phyloP scores from a whole-genome alignment of 768 basidiomycete species.

The Trametes elegans region DNA sequence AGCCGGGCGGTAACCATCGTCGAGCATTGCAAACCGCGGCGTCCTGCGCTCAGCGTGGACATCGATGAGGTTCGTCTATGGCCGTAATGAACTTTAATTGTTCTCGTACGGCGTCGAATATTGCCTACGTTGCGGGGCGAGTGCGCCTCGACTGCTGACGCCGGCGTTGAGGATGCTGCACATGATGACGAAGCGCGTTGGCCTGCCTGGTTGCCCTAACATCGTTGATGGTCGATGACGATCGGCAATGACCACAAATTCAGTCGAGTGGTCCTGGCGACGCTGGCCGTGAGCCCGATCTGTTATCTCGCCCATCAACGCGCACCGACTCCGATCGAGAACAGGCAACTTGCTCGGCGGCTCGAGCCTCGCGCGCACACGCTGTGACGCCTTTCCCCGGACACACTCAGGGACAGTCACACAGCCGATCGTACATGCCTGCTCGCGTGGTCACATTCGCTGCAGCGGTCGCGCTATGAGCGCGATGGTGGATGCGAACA shows the following conservation, averaged over 20 bases:
- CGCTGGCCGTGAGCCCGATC: slow-evolving; percentile 4
- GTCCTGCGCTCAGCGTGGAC: slow-evolving; percentile 3
- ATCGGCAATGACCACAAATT: slow-evolving; percentile 20
- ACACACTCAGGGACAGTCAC: neutral
- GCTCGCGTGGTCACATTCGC: neutral
- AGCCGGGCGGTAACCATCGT: slow-evolving; percentile 1
- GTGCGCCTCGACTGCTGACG: slow-evolving; percentile 1
- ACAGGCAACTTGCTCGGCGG: slow-evolving; percentile 12
- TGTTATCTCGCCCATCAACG: slow-evolving; percentile 16
- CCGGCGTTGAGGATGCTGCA: slow-evolving; percentile 1
- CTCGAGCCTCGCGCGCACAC: neutral
- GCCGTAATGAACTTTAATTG: slow-evolving; percentile 8
- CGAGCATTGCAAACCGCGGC: slow-evolving; percentile 4
- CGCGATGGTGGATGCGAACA: too few relatives aligned
- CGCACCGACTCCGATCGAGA: slow-evolving; percentile 10
- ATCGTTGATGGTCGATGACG: slow-evolving; percentile 20
- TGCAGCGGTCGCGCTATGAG: too few relatives aligned
- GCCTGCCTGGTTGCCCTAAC: slow-evolving; percentile 19
- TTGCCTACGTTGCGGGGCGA: slow-evolving; percentile 8
- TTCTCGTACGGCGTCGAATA: neutral
- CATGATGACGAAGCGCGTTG: slow-evolving; percentile 14
- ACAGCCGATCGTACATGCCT: neutral
- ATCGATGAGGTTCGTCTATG: neutral
- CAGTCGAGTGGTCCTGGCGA: slow-evolving; percentile 17
- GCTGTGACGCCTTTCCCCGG: slow-evolving; percentile 3